These are phyloP conservation scores for Polygonum maritimum DNA, from an alignment of 148 eudicot genomes.

Conservation along the genomic window DNA sequence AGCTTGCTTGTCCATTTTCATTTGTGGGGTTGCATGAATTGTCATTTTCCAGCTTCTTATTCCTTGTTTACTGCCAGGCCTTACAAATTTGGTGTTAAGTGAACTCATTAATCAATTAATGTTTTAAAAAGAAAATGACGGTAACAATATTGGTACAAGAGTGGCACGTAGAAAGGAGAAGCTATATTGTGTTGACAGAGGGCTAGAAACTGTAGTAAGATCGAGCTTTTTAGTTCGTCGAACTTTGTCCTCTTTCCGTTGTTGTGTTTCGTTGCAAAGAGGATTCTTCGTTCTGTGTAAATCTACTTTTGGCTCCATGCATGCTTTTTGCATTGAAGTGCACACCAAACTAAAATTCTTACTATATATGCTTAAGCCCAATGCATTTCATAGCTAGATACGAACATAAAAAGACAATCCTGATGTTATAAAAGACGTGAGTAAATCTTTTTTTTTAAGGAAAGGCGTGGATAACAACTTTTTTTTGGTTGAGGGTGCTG, in stretches of 20 bases:
- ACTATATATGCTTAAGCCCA: neutral
- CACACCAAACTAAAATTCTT: neutral
- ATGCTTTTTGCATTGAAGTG: neutral
- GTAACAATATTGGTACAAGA: neutral
- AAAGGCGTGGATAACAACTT: no score
- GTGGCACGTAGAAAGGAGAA: neutral
- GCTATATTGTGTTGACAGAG: neutral
- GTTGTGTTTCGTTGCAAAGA: neutral
- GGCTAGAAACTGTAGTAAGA: neutral
- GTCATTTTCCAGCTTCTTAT: slow-evolving; percentile 5
- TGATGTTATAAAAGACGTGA: no score
- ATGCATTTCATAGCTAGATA: no score
- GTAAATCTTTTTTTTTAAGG: no score
- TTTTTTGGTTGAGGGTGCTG: no score
- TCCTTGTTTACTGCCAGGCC: neutral
- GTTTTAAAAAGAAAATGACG: neutral
- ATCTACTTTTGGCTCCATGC: slow-evolving; percentile 3
- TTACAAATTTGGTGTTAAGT: neutral
- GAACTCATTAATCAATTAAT: neutral
- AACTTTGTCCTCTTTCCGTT: neutral
- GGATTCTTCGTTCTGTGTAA: neutral
- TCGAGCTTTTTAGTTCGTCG: no score
- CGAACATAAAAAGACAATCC: no score
- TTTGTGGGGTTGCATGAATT: neutral
- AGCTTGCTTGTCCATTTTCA: neutral